A percentile compares a stretch with the other conserved stretches of the same genome.
These are phyloP conservation scores for Phytophthora sansomeana DNA, from an alignment of 352 stramenopile genomes.

Conservation along the genomic window DNA sequence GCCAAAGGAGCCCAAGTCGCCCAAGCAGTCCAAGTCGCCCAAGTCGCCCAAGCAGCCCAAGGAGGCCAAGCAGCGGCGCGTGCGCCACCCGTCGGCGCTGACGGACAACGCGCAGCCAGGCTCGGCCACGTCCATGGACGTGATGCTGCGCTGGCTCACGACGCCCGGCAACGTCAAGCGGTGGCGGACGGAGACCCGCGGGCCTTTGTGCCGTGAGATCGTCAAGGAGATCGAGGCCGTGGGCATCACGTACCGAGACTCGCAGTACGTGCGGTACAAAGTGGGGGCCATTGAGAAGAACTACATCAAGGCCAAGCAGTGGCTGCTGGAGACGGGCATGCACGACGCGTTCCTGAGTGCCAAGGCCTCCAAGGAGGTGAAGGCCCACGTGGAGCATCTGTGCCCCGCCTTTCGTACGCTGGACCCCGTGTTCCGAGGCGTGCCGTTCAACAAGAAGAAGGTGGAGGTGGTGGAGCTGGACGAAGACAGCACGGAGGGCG, in stretches of 20 bases:
- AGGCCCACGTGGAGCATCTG: constrained; percentile 32
- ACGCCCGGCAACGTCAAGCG: constrained; percentile 43
- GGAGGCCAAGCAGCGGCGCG: too few relatives aligned
- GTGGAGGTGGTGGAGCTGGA: constrained; percentile 34
- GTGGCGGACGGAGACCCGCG: constrained; percentile 34
- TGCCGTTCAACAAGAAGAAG: constrained; percentile 33
- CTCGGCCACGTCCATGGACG: constrained; percentile 39
- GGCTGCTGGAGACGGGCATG: constrained; percentile 50
- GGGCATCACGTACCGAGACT: constrained; percentile 33
- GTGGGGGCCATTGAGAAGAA: constrained; percentile 48
- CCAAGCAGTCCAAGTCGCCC: too few relatives aligned
- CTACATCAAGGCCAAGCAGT: constrained; percentile 47
- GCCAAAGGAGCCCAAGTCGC: constrained; percentile 2
- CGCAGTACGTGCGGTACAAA: constrained; percentile 43
- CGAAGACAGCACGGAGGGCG: constrained; percentile 23
- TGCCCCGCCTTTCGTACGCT: constrained; percentile 40
- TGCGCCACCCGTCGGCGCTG: constrained; percentile 13
- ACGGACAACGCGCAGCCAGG: constrained; percentile 31
- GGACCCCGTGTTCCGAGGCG: constrained; percentile 36
- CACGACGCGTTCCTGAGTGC: constrained; percentile 35
- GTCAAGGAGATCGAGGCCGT: constrained; percentile 31
- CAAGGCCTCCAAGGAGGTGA: constrained; percentile 40
- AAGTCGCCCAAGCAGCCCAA: too few relatives aligned
- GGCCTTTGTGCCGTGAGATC: constrained; percentile 35
- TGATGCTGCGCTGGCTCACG: constrained; percentile 45